Conservation (phyloP, 2,329 filamentous ascomycete genomes). For the Colletotrichum cuscutae region DNA sequence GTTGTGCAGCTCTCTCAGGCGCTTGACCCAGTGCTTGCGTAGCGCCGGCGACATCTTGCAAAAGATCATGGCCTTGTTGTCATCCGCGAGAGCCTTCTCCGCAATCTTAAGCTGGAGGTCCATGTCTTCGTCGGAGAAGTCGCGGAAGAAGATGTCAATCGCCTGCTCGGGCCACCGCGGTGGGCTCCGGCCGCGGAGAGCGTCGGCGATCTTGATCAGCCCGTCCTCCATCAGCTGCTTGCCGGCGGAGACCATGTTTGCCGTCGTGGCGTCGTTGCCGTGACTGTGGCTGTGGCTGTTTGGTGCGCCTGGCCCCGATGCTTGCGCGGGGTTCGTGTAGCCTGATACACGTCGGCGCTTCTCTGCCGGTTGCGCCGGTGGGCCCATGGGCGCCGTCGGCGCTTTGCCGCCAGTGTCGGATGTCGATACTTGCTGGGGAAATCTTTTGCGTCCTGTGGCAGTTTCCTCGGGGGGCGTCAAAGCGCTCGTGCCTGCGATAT, state of each 20-base stretch:
- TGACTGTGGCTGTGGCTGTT: conserved; percentile 35
- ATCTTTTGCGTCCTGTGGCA: conserved; percentile 55
- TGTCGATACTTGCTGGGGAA: conserved; percentile 36
- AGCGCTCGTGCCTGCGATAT: conserved; percentile 54
- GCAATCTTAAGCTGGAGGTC: conserved; percentile 70
- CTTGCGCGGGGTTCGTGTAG: conserved; percentile 36
- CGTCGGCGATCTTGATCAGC: conserved; percentile 49
- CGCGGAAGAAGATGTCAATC: conserved; percentile 67
- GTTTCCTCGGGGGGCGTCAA: conserved; percentile 67
- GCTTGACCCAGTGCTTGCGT: conserved; percentile 66
- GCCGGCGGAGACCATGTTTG: conserved; percentile 38
- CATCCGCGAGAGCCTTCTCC: conserved; percentile 67
- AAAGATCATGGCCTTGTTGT: conserved; percentile 70
- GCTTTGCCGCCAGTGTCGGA: conserved; percentile 29
- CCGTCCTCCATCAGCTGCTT: conserved; percentile 47
- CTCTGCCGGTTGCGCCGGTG: conserved; percentile 36
- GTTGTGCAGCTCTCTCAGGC: conserved; percentile 59
- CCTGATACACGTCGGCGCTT: conserved; percentile 49
- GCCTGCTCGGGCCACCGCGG: conserved; percentile 67
- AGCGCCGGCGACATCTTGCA: conserved; percentile 67
- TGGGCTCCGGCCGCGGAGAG: conserved; percentile 49
- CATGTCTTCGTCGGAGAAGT: conserved; percentile 66
- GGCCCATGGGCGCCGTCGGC: conserved; percentile 32
- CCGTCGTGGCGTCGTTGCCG: conserved; percentile 43
- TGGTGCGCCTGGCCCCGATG: conserved; percentile 14